Base-by-base conservation (phyloP, 495 filamentous ascomycete genomes). In the Usnea hakonensis region DNA sequence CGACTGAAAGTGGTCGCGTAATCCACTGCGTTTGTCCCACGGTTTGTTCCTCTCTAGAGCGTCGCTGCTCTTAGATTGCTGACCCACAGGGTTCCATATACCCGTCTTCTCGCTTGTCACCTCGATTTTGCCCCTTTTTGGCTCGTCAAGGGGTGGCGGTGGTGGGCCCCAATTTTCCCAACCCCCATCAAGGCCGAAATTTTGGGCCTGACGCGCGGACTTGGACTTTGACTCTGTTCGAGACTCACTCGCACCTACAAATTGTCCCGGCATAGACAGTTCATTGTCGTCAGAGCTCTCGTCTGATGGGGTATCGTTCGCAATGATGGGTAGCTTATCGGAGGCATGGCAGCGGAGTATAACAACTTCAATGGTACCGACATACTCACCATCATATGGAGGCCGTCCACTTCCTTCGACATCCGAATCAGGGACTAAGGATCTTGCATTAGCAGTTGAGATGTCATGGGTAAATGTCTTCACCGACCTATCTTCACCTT, bases 321-420 rank as follows among this genome's bases (percentile, higher is more conserved):
- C 17, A 3, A 54, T 30, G 36, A 28, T 55, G 44, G 9, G 19
- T 28, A n/a, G 21, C 48, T 30, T 32, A 26, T 37, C 37, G 16
- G 21, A 13, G 5, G 58, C 19, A 60, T 57, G 61, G 40, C 76
- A 78, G 14, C 78, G 73, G 10, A 79, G 65, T 11, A 79, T 70
- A 10, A 81, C 69, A 41, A 81, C 72, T 63, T 81, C 78, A 64
- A 81, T 80, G 16, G 70, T 76, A 19, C 78, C 79, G 41, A 80
- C 68, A 54, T 75, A 74, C 19, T 74, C 64, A 6, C 73, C 40
- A 33, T 74, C 65, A 19, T 74, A 46, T 13, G 64, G 64, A 40
- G 71, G 71, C 11, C 41, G 43, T 30, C 58, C 28, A 9, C 26
- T n/a, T 37, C 58, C 61, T 19, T 67, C 60, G 13, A 70, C 65